phyloP scores from a whole-genome alignment of 139 green algal genomes.

The Auxenochlorella pyrenoidosa region DNA sequence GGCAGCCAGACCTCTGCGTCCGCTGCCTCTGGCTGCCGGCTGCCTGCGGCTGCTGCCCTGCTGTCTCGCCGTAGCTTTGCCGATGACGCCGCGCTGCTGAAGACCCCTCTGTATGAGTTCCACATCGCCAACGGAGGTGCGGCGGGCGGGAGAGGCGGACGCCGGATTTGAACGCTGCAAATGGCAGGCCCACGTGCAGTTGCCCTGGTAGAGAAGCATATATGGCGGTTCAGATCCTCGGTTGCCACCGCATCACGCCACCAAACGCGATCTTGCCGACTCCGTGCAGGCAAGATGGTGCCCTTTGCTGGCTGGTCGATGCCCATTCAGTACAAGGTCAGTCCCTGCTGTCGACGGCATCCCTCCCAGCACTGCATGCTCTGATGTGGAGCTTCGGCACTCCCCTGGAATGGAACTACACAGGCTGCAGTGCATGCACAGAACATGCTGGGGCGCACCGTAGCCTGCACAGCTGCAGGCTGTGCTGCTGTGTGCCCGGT shows the following conservation, averaged over 20 bases:
- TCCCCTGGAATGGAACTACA: too few relatives aligned
- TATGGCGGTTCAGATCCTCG: too few relatives aligned
- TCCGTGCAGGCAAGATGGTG: constrained; percentile 93
- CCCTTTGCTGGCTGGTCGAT: constrained; percentile 98
- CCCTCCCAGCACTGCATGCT: too few relatives aligned
- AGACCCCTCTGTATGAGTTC: constrained; percentile 93
- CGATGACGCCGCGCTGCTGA: constrained; percentile 74
- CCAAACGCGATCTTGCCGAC: too few relatives aligned
- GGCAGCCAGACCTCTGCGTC: background rate
- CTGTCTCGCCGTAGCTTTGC: constrained; percentile 61
- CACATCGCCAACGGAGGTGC: constrained; percentile 87
- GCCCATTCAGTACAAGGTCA: constrained; percentile 97
- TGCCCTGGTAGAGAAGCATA: too few relatives aligned
- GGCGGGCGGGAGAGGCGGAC: background rate
- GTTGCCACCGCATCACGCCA: too few relatives aligned
- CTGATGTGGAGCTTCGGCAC: too few relatives aligned
- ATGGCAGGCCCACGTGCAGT: too few relatives aligned
- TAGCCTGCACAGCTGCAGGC: too few relatives aligned
- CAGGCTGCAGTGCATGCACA: too few relatives aligned
- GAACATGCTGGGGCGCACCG: too few relatives aligned
- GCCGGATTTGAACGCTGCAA: too few relatives aligned
- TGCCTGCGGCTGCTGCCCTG: constrained; percentile 1
- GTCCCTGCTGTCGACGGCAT: background rate
- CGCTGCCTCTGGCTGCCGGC: background rate
- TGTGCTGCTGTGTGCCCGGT: background rate